A percentile compares a stretch with the other conserved stretches of the same genome.
phyloP scores from a whole-genome alignment of 495 filamentous ascomycete genomes.

The Neurospora sp. region DNA sequence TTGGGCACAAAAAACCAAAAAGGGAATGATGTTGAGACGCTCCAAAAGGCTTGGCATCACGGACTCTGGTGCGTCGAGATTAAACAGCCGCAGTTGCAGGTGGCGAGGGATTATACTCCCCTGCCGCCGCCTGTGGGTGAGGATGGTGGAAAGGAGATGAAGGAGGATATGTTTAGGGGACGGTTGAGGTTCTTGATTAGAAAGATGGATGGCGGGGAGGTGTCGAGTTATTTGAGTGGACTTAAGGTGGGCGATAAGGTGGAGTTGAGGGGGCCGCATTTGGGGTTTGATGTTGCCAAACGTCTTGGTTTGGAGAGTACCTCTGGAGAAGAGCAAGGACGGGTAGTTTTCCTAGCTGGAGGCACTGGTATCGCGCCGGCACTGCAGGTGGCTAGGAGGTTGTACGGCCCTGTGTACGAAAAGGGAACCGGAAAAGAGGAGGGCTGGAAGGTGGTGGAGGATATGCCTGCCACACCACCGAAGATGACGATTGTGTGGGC shows the following conservation, averaged over 20 bases:
- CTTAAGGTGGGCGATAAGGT: conserved; percentile 51
- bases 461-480: neutral
- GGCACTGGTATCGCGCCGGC: conserved; percentile 92
- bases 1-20: no score
- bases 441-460: conserved; percentile 14
- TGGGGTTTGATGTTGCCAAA: conserved; percentile 53
- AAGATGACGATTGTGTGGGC: conserved; percentile 30
- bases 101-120: conserved; percentile 81
- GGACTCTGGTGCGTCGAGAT: conserved; percentile 82
- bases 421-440: conserved; percentile 16
- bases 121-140: conserved; percentile 51
- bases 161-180: conserved; percentile 36
- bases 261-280: conserved; percentile 66
- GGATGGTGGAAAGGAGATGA: conserved; percentile 19
- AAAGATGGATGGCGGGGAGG: conserved; percentile 33
- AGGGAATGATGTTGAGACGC: no score
- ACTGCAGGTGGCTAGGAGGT: conserved; percentile 59
- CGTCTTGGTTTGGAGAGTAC: conserved; percentile 21
- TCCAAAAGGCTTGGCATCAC: conserved; percentile 22
- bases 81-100: conserved; percentile 87
- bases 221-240: conserved; percentile 57
- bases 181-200: conserved; percentile 41
- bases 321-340: neutral
- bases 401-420: conserved; percentile 32
- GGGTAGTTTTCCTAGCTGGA: conserved; percentile 76